These are phyloP conservation scores for Aspergillus sojae DNA, from an alignment of 2,329 filamentous ascomycete genomes.

Conservation along the genomic window DNA sequence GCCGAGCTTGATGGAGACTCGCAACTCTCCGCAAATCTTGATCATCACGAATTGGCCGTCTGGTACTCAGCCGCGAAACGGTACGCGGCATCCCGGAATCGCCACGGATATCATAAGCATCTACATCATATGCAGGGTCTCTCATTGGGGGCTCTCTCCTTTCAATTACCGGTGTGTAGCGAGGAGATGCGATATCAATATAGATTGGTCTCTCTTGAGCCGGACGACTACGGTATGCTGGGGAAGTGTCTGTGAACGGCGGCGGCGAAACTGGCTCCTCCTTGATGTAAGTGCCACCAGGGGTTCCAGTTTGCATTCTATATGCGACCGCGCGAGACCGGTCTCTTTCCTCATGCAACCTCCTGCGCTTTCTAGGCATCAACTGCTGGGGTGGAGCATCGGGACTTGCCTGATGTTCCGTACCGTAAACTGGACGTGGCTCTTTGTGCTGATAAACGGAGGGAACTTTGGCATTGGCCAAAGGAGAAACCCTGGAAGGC, in stretches of 20 bases:
- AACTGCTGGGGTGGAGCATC: slow-evolving; percentile 44
- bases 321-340: slow-evolving; percentile 35
- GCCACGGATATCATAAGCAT: slow-evolving; percentile 35
- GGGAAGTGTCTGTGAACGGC: slow-evolving; percentile 51
- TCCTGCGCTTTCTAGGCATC: slow-evolving; percentile 55
- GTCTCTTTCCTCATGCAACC: slow-evolving; percentile 45
- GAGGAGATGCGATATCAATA: slow-evolving; percentile 48
- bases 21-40: slow-evolving; percentile 51
- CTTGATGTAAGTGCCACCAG: slow-evolving; percentile 59
- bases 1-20: slow-evolving; percentile 48
- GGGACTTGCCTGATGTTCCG: slow-evolving; percentile 46
- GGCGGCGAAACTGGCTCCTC: slow-evolving; percentile 65
- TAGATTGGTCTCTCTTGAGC: slow-evolving; percentile 51
- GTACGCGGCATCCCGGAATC: slow-evolving; percentile 41
- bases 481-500: slow-evolving; percentile 67
- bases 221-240: slow-evolving; percentile 37
- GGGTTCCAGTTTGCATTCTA: slow-evolving; percentile 37
- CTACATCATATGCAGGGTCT: slow-evolving; percentile 38
- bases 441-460: slow-evolving; percentile 59
- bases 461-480: slow-evolving; percentile 56
- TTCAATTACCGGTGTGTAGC: slow-evolving; percentile 39
- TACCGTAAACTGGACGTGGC: slow-evolving; percentile 42
- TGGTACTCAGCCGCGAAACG: slow-evolving; percentile 42
- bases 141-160: slow-evolving; percentile 34
- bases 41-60: slow-evolving; percentile 44